These are phyloP conservation scores for Podosphaera fusca DNA, from an alignment of 2,329 filamentous ascomycete species.

Conservation along the genomic window DNA sequence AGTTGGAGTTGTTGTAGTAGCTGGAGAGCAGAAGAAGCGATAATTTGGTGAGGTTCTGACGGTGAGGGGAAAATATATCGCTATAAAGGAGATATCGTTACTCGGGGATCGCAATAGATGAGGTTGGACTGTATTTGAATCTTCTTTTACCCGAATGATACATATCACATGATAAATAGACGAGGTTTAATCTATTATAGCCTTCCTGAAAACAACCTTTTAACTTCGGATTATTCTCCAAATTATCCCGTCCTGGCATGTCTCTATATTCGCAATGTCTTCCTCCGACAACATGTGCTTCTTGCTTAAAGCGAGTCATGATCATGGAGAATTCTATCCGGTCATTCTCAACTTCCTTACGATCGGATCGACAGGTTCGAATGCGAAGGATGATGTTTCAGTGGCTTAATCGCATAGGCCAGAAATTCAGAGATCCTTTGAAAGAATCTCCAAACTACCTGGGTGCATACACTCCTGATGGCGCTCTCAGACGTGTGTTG, in stretches of 20 bases:
- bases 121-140: no score
- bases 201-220: no score
- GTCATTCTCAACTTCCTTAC: constrained; percentile 15
- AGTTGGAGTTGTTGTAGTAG: no score
- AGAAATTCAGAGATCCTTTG: constrained; percentile 11
- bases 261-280: constrained; percentile 12
- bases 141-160: no score
- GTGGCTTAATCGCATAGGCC: constrained; percentile 14
- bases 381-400: constrained; percentile 7
- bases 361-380: constrained; percentile 11
- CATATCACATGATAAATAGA: no score
- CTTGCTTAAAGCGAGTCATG: constrained; percentile 10
- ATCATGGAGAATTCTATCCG: constrained; percentile 8
- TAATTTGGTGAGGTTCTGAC: no score
- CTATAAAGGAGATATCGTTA: no score
- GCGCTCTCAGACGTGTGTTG: constrained; percentile 11
- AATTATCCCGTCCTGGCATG: constrained; percentile 5
- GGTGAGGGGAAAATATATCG: no score
- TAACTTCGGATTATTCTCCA: no score
- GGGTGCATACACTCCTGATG: constrained; percentile 12
- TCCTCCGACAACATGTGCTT: constrained; percentile 2
- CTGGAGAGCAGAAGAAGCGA: no score
- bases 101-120: no score
- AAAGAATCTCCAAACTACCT: constrained; percentile 15
- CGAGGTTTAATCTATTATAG: no score